Conservation (phyloP, 2,329 filamentous ascomycete genomes). For the Colletotrichum tabaci region DNA sequence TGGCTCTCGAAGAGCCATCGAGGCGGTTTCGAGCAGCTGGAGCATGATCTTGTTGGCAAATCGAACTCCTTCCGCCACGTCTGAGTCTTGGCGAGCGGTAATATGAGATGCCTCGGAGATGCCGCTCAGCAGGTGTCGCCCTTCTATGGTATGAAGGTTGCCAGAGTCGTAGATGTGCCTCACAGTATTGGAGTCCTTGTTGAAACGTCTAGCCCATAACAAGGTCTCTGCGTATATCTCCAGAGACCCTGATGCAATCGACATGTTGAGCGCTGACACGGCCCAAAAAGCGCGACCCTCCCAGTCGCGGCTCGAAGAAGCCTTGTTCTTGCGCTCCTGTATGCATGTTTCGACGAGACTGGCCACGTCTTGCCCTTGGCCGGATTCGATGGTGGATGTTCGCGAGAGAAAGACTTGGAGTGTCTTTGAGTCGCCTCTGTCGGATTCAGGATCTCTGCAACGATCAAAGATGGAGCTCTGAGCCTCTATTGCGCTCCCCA, state of each 20-base stretch:
- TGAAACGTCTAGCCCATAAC: slow-evolving; percentile 50
- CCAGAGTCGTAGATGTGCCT: slow-evolving; percentile 42
- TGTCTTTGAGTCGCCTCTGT: slow-evolving; percentile 4
- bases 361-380: too few species aligned
- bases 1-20: slow-evolving; percentile 21
- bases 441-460: not conserved
- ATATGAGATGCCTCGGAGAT: not conserved
- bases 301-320: slow-evolving; percentile 45
- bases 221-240: slow-evolving; percentile 46
- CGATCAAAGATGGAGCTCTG: slow-evolving; percentile 7
- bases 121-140: slow-evolving; percentile 6
- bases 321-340: slow-evolving; percentile 44
- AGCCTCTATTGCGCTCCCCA: not conserved
- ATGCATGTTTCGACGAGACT: slow-evolving; percentile 4
- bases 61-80: not conserved
- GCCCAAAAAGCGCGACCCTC: slow-evolving; percentile 47
- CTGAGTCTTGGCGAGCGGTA: not conserved
- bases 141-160: not conserved
- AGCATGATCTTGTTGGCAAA: slow-evolving; percentile 15
- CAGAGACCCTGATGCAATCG: slow-evolving; percentile 46
- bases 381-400: not conserved
- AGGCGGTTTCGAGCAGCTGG: slow-evolving; percentile 25
- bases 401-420: slow-evolving; percentile 6
- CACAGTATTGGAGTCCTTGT: slow-evolving; percentile 46
- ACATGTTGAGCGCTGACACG: slow-evolving; percentile 47